Percentiles rank a stretch among this genome's conserved stretches.
These are phyloP conservation scores for Incumbomyces delicatus DNA, from an alignment of 2,329 filamentous ascomycete genomes.

Conservation along the genomic window DNA sequence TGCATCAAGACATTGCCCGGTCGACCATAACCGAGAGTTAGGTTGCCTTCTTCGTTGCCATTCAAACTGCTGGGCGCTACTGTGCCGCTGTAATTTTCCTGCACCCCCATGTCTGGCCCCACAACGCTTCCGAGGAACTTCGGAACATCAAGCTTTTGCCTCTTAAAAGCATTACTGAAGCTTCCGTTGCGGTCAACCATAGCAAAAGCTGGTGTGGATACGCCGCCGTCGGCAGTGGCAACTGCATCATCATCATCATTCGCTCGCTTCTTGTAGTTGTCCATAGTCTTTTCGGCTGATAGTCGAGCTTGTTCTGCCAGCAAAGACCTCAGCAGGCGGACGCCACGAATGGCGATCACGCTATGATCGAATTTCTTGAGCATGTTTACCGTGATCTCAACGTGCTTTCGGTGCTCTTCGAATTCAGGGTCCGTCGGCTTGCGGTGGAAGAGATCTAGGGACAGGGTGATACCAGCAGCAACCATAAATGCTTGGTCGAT, in stretches of 20 bases:
- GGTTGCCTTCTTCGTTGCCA: constrained; percentile 1
- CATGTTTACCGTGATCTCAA: constrained; percentile 18
- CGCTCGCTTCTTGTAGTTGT: constrained; percentile 17
- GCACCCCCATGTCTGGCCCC: not conserved
- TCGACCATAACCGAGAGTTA: not conserved
- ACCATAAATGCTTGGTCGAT: constrained; percentile 35
- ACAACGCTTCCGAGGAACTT: constrained; percentile 19
- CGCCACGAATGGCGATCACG: constrained; percentile 20
- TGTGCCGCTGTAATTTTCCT: not conserved
- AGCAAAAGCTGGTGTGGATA: not conserved
- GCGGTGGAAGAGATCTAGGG: constrained; percentile 30
- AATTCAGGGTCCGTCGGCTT: constrained; percentile 15
- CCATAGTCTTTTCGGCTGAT: constrained; percentile 16
- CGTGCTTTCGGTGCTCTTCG: constrained; percentile 17
- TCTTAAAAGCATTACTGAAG: constrained; percentile 9
- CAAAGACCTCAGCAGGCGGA: constrained; percentile 17
- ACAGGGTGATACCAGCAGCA: constrained; percentile 30
- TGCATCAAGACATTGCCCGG: constrained; percentile 4
- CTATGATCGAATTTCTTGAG: constrained; percentile 19
- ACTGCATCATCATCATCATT: constrained; percentile 10
- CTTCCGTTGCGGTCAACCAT: not conserved
- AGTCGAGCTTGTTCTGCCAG: constrained; percentile 19
- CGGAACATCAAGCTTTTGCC: constrained; percentile 20
- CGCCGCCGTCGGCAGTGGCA: constrained; percentile 2
- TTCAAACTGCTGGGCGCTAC: not conserved